Conservation (phyloP, 2,329 filamentous ascomycete genomes). For the Xylaria digitata region DNA sequence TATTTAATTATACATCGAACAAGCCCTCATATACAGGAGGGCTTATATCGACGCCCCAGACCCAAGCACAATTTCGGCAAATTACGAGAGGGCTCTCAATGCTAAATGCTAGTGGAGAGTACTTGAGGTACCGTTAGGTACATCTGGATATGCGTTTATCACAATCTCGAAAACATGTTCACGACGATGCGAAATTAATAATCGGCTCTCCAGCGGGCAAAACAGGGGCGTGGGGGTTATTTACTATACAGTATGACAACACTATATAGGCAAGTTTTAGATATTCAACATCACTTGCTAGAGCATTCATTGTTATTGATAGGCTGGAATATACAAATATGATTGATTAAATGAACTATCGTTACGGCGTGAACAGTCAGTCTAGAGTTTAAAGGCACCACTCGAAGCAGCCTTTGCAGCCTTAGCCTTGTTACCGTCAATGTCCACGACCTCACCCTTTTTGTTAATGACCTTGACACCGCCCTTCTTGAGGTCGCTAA, state of each 20-base stretch:
- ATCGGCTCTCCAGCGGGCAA: background rate
- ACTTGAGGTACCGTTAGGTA: no score
- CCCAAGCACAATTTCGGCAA: no score
- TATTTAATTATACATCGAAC: no score
- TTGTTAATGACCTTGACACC: conserved; percentile 92
- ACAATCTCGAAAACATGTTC: no score
- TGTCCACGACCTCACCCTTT: conserved; percentile 85
- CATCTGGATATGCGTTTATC: no score
- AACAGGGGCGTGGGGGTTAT: no score
- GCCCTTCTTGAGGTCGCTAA: conserved; percentile 68
- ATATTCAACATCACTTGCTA: background rate
- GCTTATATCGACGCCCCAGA: no score
- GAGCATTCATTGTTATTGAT: background rate
- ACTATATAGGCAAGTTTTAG: background rate
- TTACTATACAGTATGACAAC: background rate
- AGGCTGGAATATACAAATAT: conserved; percentile 8
- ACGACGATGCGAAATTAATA: no score
- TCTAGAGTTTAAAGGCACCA: conserved; percentile 70
- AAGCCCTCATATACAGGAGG: no score
- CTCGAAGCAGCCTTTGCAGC: conserved; percentile 63
- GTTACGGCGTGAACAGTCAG: background rate
- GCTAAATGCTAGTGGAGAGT: no score
- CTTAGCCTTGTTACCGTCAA: conserved; percentile 81
- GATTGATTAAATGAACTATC: background rate
- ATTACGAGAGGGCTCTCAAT: no score